Evolutionary conservation across 352 stramenopile genomes (phyloP).

Genomic region (Pythium scleroteichum): DNA sequence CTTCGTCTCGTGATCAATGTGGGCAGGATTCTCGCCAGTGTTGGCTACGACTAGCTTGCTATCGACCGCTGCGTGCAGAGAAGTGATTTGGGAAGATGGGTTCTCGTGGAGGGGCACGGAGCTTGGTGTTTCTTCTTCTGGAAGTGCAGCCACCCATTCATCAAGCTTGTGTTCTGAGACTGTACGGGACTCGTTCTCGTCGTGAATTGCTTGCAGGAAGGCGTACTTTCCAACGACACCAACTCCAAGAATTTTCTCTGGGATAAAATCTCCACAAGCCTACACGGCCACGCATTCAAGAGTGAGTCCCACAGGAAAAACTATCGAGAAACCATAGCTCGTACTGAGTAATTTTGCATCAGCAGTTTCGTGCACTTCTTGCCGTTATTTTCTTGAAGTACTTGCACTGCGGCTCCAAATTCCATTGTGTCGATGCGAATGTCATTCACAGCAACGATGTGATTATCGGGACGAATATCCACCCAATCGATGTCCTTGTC

Average conservation of each 20-base stretch:
- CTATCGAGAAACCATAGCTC: neutral
- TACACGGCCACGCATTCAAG: conserved; percentile 4
- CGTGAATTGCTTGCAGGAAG: conserved; percentile 66
- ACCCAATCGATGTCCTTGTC: conserved; percentile 84
- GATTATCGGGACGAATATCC: conserved; percentile 75
- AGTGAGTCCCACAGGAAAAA: neutral
- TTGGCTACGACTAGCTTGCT: conserved; percentile 37
- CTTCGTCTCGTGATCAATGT: conserved; percentile 47
- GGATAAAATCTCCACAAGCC: conserved; percentile 85
- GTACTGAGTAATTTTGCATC: conserved; percentile 87
- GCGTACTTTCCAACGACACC: conserved; percentile 82
- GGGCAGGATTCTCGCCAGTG: conserved; percentile 37
- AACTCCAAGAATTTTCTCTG: conserved; percentile 83
- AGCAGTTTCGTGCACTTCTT: conserved; percentile 85
- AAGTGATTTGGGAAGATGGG: conserved; percentile 1
- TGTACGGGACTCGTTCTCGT: conserved; percentile 30
- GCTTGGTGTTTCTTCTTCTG: neutral
- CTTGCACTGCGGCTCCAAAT: conserved; percentile 71
- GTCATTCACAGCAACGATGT: conserved; percentile 88
- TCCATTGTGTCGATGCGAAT: conserved; percentile 85
- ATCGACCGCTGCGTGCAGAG: conserved; percentile 23
- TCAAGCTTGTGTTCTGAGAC: conserved; percentile 55
- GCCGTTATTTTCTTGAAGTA: conserved; percentile 86
- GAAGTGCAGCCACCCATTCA: conserved; percentile 42
- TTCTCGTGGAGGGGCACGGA: neutral